phyloP scores from a whole-genome alignment of 2,329 filamentous ascomycete genomes.

The Apiospora koreana region DNA sequence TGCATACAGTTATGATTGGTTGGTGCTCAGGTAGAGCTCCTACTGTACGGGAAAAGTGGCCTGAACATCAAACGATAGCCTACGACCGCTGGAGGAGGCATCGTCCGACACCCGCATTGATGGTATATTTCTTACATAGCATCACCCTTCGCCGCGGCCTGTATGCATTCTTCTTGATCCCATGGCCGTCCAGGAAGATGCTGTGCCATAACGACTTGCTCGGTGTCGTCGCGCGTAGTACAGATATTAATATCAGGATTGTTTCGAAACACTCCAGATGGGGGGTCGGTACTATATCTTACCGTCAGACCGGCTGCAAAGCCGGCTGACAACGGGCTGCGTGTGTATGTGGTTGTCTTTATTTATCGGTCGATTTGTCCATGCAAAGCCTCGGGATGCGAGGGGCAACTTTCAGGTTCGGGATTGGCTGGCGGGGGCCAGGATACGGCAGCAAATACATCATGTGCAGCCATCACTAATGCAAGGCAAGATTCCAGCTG shows the following conservation, averaged over 20 bases:
- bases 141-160: background rate
- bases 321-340: slow-evolving; percentile 7
- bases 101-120: background rate
- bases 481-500: slow-evolving; percentile 9
- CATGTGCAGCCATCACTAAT: slow-evolving; percentile 12
- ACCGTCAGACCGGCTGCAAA: slow-evolving; percentile 18
- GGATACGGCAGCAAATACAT: slow-evolving; percentile 10
- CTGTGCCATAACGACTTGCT: background rate
- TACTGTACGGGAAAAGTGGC: background rate
- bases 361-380: background rate
- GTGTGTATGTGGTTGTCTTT: background rate
- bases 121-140: background rate
- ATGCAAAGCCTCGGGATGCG: background rate
- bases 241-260: background rate
- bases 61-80: background rate
- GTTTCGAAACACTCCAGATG: slow-evolving; percentile 18
- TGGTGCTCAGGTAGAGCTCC: background rate
- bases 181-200: background rate
- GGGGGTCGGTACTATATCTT: slow-evolving; percentile 21
- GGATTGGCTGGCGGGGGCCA: background rate
- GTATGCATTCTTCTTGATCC: background rate
- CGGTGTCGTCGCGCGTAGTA: background rate
- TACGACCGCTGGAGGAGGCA: background rate
- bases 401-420: background rate
- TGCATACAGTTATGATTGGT: background rate